These are phyloP conservation scores for Epichloe aotearoae DNA, from an alignment of 2,329 filamentous ascomycete species.

Conservation along the genomic window DNA sequence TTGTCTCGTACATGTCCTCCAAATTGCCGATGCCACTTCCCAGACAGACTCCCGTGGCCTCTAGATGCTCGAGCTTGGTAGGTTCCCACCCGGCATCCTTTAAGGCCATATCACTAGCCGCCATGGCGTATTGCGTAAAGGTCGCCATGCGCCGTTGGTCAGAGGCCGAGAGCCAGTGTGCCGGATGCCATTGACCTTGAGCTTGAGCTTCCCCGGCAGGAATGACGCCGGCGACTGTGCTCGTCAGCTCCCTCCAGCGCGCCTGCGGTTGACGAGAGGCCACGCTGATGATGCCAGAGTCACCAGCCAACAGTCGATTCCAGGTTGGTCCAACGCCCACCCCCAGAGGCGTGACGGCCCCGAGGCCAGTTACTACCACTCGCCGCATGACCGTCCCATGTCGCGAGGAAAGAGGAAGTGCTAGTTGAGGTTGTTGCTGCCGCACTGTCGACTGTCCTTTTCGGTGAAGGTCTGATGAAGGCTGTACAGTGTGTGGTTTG, in stretches of 20 bases:
- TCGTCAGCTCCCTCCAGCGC: slow-evolving; percentile 60
- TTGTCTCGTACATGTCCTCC: slow-evolving; percentile 78
- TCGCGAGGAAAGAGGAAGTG: neutral
- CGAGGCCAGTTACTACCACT: slow-evolving; percentile 74
- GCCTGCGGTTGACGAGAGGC: slow-evolving; percentile 41
- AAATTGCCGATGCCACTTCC: slow-evolving; percentile 94
- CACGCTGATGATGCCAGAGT: slow-evolving; percentile 70
- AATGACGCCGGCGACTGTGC: slow-evolving; percentile 73
- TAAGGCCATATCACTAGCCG: slow-evolving; percentile 75
- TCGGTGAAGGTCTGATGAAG: neutral
- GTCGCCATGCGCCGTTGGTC: slow-evolving; percentile 70
- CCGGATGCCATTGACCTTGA: slow-evolving; percentile 34
- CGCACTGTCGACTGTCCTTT: too few species aligned
- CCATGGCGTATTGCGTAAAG: slow-evolving; percentile 86
- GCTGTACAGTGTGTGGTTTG: neutral
- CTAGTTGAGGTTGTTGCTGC: neutral
- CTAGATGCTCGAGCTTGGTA: slow-evolving; percentile 44
- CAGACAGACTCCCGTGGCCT: slow-evolving; percentile 78
- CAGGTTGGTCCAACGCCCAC: slow-evolving; percentile 68
- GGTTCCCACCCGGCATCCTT: slow-evolving; percentile 69
- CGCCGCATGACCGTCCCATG: slow-evolving; percentile 46
- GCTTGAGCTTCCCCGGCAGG: slow-evolving; percentile 33
- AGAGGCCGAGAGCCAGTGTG: slow-evolving; percentile 38
- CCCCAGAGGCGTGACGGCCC: slow-evolving; percentile 71
- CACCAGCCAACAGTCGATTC: slow-evolving; percentile 63